Evolutionary conservation across 352 stramenopile species (phyloP).

Genomic region (Discostella stelligera): DNA sequence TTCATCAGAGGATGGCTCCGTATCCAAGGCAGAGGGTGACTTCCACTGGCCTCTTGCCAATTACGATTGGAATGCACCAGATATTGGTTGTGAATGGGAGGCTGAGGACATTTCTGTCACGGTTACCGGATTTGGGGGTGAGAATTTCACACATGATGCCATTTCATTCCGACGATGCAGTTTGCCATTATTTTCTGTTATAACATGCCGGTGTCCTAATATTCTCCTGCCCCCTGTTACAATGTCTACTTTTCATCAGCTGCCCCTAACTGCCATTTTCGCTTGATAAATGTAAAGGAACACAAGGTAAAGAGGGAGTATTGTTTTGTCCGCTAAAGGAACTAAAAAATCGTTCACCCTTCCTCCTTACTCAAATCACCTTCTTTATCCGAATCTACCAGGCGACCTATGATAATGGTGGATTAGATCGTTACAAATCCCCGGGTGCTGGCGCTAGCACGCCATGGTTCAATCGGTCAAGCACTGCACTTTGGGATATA

Average conservation of each 20-base stretch:
- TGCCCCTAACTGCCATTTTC: constrained; percentile 53
- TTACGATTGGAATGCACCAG: constrained; percentile 46
- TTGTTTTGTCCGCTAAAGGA: no score
- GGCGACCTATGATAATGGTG: constrained; percentile 33
- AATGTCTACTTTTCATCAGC: constrained; percentile 8
- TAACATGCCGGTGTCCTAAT: not conserved
- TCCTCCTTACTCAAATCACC: no score
- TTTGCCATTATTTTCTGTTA: no score
- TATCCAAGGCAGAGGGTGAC: constrained; percentile 15
- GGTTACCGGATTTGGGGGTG: constrained; percentile 45
- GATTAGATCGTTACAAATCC: constrained; percentile 42
- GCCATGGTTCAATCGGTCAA: constrained; percentile 50
- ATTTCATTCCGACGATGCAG: no score
- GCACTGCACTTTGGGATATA: constrained; percentile 53
- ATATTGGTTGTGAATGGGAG: constrained; percentile 48
- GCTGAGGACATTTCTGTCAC: constrained; percentile 48
- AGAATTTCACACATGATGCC: constrained; percentile 1
- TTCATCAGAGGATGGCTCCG: constrained; percentile 9
- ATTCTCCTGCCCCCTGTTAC: not conserved
- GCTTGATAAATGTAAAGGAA: constrained; percentile 50
- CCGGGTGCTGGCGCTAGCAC: constrained; percentile 48
- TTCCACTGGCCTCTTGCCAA: constrained; percentile 58
- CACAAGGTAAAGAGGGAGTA: not conserved
- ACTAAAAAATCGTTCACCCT: no score
- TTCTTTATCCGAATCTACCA: not conserved